Conservation (phyloP, 2,329 filamentous ascomycete genomes). For the Neofusicoccum ribis region DNA sequence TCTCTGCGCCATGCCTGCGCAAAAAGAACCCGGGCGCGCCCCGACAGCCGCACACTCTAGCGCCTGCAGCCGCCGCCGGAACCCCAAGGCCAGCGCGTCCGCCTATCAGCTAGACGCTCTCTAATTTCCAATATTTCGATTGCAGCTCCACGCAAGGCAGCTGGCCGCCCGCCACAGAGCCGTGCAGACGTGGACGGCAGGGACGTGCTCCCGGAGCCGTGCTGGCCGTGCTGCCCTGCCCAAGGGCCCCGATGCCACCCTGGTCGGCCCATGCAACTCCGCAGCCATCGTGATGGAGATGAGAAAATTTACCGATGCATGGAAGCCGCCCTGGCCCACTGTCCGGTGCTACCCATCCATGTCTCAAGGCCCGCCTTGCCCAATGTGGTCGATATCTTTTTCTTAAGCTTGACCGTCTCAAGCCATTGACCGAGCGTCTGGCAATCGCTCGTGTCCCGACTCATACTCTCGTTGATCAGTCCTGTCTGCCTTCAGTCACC, state of each 20-base stretch:
- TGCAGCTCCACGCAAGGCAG: constrained; percentile 11
- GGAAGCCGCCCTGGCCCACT: constrained; percentile 12
- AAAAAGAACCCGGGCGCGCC: background rate
- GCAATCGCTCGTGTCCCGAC: constrained; percentile 27
- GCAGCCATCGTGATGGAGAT: background rate
- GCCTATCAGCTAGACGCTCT: constrained; percentile 4
- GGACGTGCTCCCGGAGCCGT: background rate
- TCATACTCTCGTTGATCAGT: constrained; percentile 10
- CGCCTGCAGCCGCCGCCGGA: constrained; percentile 9
- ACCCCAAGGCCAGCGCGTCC: background rate
- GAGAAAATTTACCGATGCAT: constrained; percentile 16
- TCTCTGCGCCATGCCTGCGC: background rate
- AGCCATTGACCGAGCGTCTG: constrained; percentile 5
- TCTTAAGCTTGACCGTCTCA: background rate
- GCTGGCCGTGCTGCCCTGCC: background rate
- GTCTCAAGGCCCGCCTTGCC: background rate
- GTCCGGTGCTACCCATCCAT: background rate
- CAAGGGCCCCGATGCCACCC: background rate
- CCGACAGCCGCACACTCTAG: background rate
- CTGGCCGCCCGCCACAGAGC: background rate
- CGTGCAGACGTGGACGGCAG: constrained; percentile 3
- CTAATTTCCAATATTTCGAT: constrained; percentile 12
- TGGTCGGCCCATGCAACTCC: background rate
- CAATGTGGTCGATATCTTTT: constrained; percentile 4
- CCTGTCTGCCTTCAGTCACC: background rate